phyloP scores from a whole-genome alignment of 768 basidiomycete genomes.

The Tephrocybe sp. region DNA sequence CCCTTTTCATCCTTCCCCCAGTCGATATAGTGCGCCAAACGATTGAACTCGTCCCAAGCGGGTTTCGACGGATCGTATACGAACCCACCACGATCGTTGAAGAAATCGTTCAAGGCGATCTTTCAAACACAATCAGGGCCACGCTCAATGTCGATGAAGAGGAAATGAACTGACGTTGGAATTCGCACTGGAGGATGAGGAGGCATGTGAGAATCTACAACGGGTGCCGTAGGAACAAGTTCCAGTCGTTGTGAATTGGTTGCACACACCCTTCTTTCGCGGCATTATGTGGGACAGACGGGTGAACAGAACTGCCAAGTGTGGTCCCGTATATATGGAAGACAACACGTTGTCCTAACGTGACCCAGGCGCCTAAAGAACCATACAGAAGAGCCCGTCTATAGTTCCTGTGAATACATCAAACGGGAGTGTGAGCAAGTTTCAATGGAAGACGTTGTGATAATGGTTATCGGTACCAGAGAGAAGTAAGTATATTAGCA shows the following conservation, averaged over 20 bases:
- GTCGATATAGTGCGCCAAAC: constrained; percentile 17
- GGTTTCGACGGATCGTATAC: constrained; percentile 16
- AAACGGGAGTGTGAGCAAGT: no score
- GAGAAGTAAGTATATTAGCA: no score
- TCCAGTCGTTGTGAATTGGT: constrained; percentile 1
- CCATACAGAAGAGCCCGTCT: neutral
- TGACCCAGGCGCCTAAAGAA: neutral
- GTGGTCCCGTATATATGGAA: no score
- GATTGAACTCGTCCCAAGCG: constrained; percentile 24
- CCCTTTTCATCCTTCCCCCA: constrained; percentile 15
- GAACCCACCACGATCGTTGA: constrained; percentile 20
- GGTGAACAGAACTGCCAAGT: no score
- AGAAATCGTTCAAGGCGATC: constrained; percentile 15
- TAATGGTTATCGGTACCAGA: no score
- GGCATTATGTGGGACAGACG: neutral
- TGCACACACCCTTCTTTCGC: neutral
- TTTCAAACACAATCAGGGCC: neutral
- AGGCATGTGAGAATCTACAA: constrained; percentile 5
- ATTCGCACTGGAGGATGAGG: neutral
- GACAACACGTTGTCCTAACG: neutral
- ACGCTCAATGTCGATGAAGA: neutral
- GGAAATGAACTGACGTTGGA: neutral
- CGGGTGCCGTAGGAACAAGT: constrained; percentile 4
- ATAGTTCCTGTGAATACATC: no score
- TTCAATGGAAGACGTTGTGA: no score